Conservation (phyloP, 768 basidiomycete species). For the Tulasnella sp. region DNA sequence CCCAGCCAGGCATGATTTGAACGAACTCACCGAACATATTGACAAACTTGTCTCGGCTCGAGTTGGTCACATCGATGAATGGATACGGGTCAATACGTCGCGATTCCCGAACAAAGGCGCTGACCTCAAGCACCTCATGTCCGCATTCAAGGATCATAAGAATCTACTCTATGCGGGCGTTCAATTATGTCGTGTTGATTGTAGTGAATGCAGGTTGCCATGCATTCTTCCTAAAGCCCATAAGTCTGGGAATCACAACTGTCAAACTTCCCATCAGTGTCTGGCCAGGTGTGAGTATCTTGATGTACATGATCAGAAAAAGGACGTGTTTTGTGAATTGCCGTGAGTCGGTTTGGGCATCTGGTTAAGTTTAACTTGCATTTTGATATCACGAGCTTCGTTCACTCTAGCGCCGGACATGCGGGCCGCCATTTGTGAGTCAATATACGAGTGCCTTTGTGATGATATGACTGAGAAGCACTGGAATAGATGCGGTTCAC, state of each 20-base stretch:
- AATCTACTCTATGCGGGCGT: slow-evolving; percentile 37
- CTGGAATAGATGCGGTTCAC: too few relatives aligned
- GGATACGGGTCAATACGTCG: slow-evolving; percentile 38
- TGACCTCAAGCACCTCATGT: slow-evolving; percentile 33
- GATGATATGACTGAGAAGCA: background rate
- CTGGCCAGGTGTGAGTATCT: too few relatives aligned
- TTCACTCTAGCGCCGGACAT: slow-evolving; percentile 43
- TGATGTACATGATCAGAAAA: too few relatives aligned
- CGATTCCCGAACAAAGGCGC: slow-evolving; percentile 35
- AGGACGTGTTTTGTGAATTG: slow-evolving; percentile 31
- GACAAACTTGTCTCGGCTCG: slow-evolving; percentile 31
- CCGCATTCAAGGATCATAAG: slow-evolving; percentile 31
- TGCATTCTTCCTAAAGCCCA: slow-evolving; percentile 39
- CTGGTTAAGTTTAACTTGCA: too few relatives aligned
- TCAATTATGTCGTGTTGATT: slow-evolving; percentile 38
- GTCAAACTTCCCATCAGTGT: too few relatives aligned
- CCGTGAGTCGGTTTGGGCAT: slow-evolving; percentile 36
- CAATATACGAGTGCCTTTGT: background rate
- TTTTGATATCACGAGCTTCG: background rate
- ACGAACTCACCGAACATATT: slow-evolving; percentile 30
- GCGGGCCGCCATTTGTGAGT: slow-evolving; percentile 42
- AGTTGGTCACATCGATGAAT: slow-evolving; percentile 36
- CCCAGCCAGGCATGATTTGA: too few relatives aligned
- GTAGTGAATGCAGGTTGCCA: slow-evolving; percentile 35
- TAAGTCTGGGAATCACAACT: too few relatives aligned